A percentile compares a stretch with the other conserved stretches of the same genome.
Evolutionary conservation across 2,329 filamentous ascomycete genomes (phyloP).

Genomic region (Fusarium sp.): DNA sequence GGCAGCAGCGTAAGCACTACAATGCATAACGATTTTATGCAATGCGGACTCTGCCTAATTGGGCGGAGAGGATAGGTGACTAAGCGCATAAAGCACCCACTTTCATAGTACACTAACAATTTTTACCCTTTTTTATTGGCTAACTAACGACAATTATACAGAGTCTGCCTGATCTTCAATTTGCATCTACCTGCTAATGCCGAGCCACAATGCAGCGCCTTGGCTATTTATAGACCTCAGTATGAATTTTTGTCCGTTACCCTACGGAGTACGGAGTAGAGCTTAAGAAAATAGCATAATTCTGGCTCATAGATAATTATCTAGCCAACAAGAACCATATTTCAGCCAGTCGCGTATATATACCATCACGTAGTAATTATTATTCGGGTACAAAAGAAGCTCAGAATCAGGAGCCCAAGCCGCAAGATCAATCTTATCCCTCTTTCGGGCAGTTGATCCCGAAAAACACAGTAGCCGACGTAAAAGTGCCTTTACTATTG

Average conservation of each 20-base stretch:
- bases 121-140: fast-evolving
- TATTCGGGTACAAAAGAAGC: fast-evolving
- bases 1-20: background rate
- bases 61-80: fast-evolving
- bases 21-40: background rate
- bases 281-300: fast-evolving
- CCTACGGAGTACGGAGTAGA: too few relatives aligned
- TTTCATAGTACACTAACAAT: fast-evolving
- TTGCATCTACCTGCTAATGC: background rate
- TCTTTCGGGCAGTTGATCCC: too few relatives aligned
- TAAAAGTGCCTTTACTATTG: too few relatives aligned
- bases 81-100: background rate
- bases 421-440: too few relatives aligned
- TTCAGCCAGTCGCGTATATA: fast-evolving
- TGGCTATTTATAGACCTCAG: background rate
- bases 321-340: fast-evolving
- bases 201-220: background rate
- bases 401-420: fast-evolving
- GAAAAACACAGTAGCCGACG: too few relatives aligned
- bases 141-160: fast-evolving
- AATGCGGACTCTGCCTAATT: fast-evolving
- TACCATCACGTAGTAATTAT: too few relatives aligned
- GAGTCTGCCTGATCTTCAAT: background rate
- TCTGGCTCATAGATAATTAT: background rate
- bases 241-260: background rate